Base-by-base conservation (phyloP, 116 monocot genomes). In the Trichopus zeylanicus region DNA sequence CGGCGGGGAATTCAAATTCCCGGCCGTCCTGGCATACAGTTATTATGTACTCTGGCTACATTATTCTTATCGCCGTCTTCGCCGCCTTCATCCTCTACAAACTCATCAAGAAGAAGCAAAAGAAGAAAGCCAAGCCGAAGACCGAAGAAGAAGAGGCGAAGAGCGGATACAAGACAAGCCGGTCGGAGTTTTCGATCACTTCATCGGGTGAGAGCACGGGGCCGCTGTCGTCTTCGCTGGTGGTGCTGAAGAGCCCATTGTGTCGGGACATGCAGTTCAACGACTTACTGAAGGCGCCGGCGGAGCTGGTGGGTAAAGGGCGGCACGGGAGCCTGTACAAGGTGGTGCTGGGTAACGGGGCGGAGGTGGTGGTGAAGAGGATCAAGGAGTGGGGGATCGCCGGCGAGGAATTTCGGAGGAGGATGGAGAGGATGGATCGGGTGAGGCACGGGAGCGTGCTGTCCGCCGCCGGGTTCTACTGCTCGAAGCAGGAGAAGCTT, bases 401-500 rank as follows among this genome's bases (percentile, higher is more conserved):
- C 0, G 46, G 31, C 5, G 58, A 51, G 13, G 82, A 82, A 24
- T 82, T 82, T 32, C 47, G 33, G 35, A 38, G 53, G 60, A 69
- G 73, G 62, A 77, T 82, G 66, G 66, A 62, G 67, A 26, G 47
- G 55, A 46, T 82, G 3, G 67, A 67, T 29, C 10, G 22, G 21
- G 66, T n/a, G 8, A 63, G 24, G 54, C 82, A 82, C 51, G 62
- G 31, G 1, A 59, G 51, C 8, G 59, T 82, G 35, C 67, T 82
- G 16, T 59, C 73, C 0, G 29, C 42, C 1, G 29, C 70, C 9
- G 82, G 77, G 4, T 82, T 77, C 49, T 77, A 82, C 31, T 82
- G 73, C 73, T 73, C 73, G 16, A 77, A 62, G 62, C 73, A 82
- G 69, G 82, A 82, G 67, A 82, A 77, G 55, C 73, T 82, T 24